Evolutionary conservation across 2,329 filamentous ascomycete species (phyloP).

Genomic region (Xylaria multiplex): DNA sequence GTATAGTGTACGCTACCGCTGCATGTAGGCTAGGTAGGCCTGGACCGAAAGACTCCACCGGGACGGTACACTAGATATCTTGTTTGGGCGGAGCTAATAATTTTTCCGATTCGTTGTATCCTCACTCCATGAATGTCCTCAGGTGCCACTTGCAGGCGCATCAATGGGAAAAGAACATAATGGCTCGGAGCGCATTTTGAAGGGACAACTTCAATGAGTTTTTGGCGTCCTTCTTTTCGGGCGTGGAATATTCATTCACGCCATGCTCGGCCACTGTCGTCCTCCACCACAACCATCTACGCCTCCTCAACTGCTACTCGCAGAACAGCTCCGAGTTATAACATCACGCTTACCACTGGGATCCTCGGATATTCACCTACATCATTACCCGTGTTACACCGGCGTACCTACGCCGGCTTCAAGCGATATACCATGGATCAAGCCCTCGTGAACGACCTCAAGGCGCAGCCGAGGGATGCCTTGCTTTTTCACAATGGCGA

Average conservation of each 20-base stretch:
- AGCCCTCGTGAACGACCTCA: conserved; percentile 37
- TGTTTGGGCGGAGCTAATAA: conserved; percentile 1
- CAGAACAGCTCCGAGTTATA: conserved; percentile 17
- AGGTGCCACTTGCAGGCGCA: background rate
- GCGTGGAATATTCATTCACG: conserved; percentile 45
- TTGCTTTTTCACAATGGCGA: conserved; percentile 38
- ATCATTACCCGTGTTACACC: conserved; percentile 12
- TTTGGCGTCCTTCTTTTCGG: conserved; percentile 40
- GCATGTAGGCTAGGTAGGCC: too few species aligned
- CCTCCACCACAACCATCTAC: conserved; percentile 18
- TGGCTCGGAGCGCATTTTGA: conserved; percentile 27
- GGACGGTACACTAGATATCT: background rate
- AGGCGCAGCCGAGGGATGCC: conserved; percentile 35
- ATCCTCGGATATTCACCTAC: conserved; percentile 6
- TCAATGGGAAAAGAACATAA: conserved; percentile 16
- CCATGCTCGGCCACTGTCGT: conserved; percentile 37
- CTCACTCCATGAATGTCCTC: background rate
- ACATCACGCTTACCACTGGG: conserved; percentile 2
- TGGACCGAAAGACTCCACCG: background rate
- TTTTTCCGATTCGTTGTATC: conserved; percentile 18
- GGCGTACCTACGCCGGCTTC: conserved; percentile 32
- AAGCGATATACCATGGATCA: conserved; percentile 43
- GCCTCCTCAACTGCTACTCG: conserved; percentile 3
- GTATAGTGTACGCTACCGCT: too few species aligned
- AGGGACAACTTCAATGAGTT: conserved; percentile 43